Evolutionary conservation across 352 stramenopile genomes (phyloP), one percentile per base, ranked within the genome.

Genomic region (Aphanomyces euteiches): DNA sequence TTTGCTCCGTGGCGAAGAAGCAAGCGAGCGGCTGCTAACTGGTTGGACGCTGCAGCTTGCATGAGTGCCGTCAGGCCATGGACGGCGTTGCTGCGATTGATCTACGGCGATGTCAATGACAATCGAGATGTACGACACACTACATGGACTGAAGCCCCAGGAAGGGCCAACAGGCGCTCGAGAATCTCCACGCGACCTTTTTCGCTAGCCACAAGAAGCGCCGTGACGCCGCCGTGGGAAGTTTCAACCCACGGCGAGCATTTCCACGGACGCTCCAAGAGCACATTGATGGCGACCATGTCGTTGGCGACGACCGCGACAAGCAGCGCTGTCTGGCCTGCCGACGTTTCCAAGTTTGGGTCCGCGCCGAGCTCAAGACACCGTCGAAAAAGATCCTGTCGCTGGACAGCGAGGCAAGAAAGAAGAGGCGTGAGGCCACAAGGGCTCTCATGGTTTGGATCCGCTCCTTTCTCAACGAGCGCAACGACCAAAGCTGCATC

Each of bases 11-110:
- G n/a, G 5, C 19, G 39, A 7, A 67, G 43, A 7, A 67, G 38
- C 15, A 67, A 13, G 4, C 43, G 59, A 5, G 43, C 41, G n/a
- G 56, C 39, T 3, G 59, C 5, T 1, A 67, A 34, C 4, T 56
- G 41, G 13, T 67, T 67, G 17, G 12, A 8, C 13, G 34, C 41
- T 7, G 59, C 59, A 6, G 59, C 59, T 38, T 56, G 39, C 59
- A 67, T 67, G 39, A 67, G 59, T 7, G 59, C 40, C 17, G 59
- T 67, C 5, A 53, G 15, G 37, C 59, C 59, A 67, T 61, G 54
- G 5, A 17, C 39, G 6, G 38, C 41, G 40, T 54, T 67, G 17
- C 15, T 6, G n/a, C 13, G 17, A 15, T 56, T 17, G 7, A 53
- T 34, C 59, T 67, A 38, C 2, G 36, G 15, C 50, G 21, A 12